Evolutionary conservation across 2,329 filamentous ascomycete species (phyloP).

Genomic region (Zymoseptoria tritici): DNA sequence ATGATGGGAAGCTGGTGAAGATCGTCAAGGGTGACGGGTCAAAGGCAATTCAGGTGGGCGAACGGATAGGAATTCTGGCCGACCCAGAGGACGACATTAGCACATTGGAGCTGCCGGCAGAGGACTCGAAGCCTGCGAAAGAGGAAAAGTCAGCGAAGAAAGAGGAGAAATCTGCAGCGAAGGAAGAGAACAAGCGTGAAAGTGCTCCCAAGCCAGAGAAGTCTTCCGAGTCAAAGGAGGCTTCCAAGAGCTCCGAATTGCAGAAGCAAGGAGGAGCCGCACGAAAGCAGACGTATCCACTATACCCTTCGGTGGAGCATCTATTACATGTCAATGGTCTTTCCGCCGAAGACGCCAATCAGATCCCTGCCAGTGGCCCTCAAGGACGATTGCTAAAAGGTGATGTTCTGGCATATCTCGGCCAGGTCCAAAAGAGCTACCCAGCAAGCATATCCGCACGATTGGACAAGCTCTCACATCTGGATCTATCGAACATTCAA

Average conservation of each 20-base stretch:
- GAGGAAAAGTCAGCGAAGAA: slow-evolving; percentile 17
- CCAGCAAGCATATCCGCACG: slow-evolving; percentile 63
- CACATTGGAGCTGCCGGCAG: slow-evolving; percentile 65
- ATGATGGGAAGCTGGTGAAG: slow-evolving; percentile 79
- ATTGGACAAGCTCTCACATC: slow-evolving; percentile 68
- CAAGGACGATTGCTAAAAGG: slow-evolving; percentile 87
- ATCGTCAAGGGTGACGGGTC: slow-evolving; percentile 66
- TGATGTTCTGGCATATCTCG: slow-evolving; percentile 85
- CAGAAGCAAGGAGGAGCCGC: slow-evolving; percentile 36
- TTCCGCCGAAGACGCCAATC: slow-evolving; percentile 64
- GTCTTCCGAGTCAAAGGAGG: slow-evolving; percentile 18
- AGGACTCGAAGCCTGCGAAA: slow-evolving; percentile 42
- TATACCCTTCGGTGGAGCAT: slow-evolving; percentile 76
- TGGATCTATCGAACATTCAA: slow-evolving; percentile 95
- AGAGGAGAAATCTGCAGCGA: slow-evolving; percentile 17
- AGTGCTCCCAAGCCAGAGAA: slow-evolving; percentile 18
- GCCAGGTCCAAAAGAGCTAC: slow-evolving; percentile 64
- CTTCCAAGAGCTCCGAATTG: not conserved
- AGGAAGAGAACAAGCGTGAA: slow-evolving; percentile 13
- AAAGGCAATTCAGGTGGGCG: slow-evolving; percentile 71
- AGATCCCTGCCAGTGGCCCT: slow-evolving; percentile 82
- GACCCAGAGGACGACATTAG: slow-evolving; percentile 73
- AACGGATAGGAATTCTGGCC: slow-evolving; percentile 74
- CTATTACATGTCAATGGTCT: slow-evolving; percentile 74
- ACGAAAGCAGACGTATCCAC: slow-evolving; percentile 61